A percentile compares a stretch with the other conserved stretches of the same genome.
phyloP scores from a whole-genome alignment of 2,329 filamentous ascomycete species.

The Stachybotrys chlorohalonatus region DNA sequence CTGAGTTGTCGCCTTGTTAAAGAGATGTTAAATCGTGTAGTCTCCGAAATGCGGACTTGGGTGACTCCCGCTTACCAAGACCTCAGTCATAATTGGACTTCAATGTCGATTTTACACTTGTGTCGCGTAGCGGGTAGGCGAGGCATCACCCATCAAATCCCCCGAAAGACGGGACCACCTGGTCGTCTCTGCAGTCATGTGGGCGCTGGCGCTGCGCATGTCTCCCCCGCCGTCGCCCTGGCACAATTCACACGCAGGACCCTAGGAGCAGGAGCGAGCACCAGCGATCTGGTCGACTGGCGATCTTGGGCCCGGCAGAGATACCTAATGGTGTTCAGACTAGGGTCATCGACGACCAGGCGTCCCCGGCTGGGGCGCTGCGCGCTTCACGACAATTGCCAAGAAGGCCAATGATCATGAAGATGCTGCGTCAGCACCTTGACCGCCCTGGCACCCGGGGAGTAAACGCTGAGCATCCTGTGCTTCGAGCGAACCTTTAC shows the following conservation, averaged over 20 bases:
- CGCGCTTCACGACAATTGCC: background rate
- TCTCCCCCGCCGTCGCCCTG: background rate
- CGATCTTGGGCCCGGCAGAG: background rate
- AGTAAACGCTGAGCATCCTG: no score
- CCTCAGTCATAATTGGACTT: no score
- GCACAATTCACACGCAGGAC: no score
- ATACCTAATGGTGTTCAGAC: background rate
- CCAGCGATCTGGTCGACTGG: background rate
- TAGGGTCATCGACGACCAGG: background rate
- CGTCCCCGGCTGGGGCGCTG: background rate
- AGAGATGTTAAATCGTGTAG: no score
- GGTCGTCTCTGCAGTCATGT: background rate
- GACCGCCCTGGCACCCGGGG: no score
- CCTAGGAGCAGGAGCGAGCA: background rate
- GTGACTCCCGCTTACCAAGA: no score
- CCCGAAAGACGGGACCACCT: background rate
- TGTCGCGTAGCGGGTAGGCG: background rate
- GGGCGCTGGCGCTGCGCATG: background rate
- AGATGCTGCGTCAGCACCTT: no score
- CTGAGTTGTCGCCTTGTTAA: no score
- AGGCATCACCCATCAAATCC: background rate
- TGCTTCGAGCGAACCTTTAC: no score
- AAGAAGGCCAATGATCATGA: background rate
- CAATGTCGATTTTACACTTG: no score
- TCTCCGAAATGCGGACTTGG: no score